These are phyloP conservation scores for Bryum argenteum DNA, from an alignment of 225 moss, liverwort and hornwort species.

Conservation along the genomic window DNA sequence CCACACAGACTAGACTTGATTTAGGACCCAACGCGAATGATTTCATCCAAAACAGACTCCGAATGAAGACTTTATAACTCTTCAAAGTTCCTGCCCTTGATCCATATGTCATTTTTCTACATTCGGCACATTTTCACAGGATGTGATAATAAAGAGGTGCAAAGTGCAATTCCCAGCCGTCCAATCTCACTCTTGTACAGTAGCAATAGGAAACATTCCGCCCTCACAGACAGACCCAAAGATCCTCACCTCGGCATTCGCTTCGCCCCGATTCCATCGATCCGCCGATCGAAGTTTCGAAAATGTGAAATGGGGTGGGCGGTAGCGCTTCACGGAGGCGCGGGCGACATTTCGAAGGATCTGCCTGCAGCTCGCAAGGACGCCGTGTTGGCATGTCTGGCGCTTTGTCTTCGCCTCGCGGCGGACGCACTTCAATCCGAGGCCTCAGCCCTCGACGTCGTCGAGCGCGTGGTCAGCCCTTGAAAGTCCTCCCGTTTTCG, in stretches of 20 bases:
- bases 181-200: neutral
- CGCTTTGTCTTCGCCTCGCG: constrained; percentile 66
- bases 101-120: too few relatives aligned
- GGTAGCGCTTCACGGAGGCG: constrained; percentile 87
- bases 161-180: neutral
- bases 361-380: constrained; percentile 52
- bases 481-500: too few relatives aligned
- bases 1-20: too few relatives aligned
- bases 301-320: constrained; percentile 73
- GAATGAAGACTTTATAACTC: too few relatives aligned
- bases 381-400: constrained; percentile 48
- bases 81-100: too few relatives aligned
- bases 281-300: neutral
- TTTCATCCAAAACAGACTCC: too few relatives aligned
- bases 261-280: neutral
- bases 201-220: neutral
- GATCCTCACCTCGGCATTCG: neutral
- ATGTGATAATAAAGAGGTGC: neutral
- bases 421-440: constrained; percentile 58
- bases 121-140: too few relatives aligned
- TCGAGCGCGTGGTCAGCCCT: constrained; percentile 74
- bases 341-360: constrained; percentile 69
- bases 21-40: too few relatives aligned
- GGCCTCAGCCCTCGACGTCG: constrained; percentile 65
- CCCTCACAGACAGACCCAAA: neutral